These are phyloP conservation scores for Bacidia gigantensis DNA, from an alignment of 495 filamentous ascomycete species.

Conservation along the genomic window DNA sequence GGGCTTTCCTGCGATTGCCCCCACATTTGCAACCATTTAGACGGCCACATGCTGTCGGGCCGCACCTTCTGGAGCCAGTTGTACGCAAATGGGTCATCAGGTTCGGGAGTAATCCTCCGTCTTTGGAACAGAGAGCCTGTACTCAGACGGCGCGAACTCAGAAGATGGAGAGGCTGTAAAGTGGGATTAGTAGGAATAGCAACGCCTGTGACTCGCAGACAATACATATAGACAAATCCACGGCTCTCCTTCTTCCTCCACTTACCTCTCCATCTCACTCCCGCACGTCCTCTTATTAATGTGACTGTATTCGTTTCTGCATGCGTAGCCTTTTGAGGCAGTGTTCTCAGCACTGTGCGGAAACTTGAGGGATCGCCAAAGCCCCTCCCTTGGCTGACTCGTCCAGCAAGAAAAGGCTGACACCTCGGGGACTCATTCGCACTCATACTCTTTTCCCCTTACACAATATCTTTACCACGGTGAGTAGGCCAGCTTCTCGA, in stretches of 20 bases:
- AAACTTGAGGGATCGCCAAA: neutral
- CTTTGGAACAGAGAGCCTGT: neutral
- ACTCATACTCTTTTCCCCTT: neutral
- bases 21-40: neutral
- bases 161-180: neutral
- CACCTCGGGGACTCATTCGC: neutral
- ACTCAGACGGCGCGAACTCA: neutral
- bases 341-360: conserved; percentile 1
- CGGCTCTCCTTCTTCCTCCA: neutral
- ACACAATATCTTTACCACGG: neutral
- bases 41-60: conserved; percentile 15
- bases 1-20: neutral
- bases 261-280: neutral
- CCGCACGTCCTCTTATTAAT: neutral
- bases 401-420: neutral
- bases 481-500: neutral
- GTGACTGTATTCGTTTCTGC: neutral
- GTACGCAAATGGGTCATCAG: conserved; percentile 1
- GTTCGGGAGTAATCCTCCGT: neutral
- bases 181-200: neutral
- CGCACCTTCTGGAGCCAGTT: conserved; percentile 11
- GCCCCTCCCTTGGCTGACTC: conserved; percentile 1
- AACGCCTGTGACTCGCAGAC: neutral
- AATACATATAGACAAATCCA: neutral
- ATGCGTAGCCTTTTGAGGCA: neutral